Evolutionary conservation across 768 basidiomycete genomes (phyloP), one percentile per base, ranked within the genome.

Genomic region (Agrocybe praecox): DNA sequence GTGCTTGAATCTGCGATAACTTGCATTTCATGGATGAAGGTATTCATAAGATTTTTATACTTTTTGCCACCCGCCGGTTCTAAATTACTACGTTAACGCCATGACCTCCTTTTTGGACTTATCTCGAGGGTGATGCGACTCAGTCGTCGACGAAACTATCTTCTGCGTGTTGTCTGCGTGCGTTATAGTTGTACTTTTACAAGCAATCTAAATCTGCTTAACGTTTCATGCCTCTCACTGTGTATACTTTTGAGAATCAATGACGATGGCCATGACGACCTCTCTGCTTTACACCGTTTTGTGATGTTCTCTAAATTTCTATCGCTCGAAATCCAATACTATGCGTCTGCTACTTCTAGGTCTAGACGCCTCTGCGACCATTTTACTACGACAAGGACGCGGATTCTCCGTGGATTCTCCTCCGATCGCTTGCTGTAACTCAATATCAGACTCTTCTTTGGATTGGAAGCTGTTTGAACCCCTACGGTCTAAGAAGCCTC

Each of bases 121-220:
- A 61, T 61, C 59, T 50, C 40, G 43, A 51, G 23, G n/a, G 10
- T 53, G 52, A 61, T 53, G 42, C 40, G 44, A 47, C 24, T 53
- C 19, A 19, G 47, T 43, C 54, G 36, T 40, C 36, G 32, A 51
- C 40, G 21, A 40, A 52, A 48, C 44, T 44, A 26, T 23, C 24
- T 24, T 19, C 26, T 60, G 19, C 26, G 26, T 42, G n/a, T n/a
- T n/a, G n/a, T n/a, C n/a, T n/a, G n/a, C n/a, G n/a, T n/a, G n/a
- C n/a, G n/a, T n/a, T n/a, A n/a, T 15, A 52, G 32, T 45, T 48
- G 36, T 33, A 29, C 46, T 17, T 33, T n/a, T 29, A 29, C 4
- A 4, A 29, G 12, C 14, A 23, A 45, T 26, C 24, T 56, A 48
- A 52, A 47, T 56, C 51, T 60, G 54, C 44, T 46, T 51, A 11